Conservation (phyloP, 2,329 filamentous ascomycete genomes). For the Aspergillus udagawae region DNA sequence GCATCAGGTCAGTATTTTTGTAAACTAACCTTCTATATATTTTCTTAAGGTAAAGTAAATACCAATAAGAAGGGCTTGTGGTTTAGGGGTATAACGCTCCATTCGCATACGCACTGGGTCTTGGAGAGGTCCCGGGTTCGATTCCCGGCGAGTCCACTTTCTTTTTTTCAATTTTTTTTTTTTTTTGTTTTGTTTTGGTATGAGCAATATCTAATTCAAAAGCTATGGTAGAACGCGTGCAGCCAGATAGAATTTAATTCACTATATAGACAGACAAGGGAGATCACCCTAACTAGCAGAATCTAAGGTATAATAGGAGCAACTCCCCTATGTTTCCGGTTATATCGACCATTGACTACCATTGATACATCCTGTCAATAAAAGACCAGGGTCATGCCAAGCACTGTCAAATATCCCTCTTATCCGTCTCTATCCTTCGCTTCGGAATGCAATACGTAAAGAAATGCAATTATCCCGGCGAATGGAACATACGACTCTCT, state of each 20-base stretch:
- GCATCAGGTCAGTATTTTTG: no score
- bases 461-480: background rate
- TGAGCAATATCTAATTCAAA: no score
- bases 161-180: background rate
- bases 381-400: background rate
- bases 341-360: no score
- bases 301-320: no score
- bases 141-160: slow-evolving; percentile 11
- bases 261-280: no score
- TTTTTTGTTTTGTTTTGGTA: background rate
- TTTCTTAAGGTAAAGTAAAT: background rate
- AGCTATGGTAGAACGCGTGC: no score
- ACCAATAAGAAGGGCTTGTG: slow-evolving; percentile 7
- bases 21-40: no score
- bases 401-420: background rate
- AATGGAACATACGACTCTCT: background rate
- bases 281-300: no score
- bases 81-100: slow-evolving; percentile 10
- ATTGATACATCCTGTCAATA: background rate
- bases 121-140: slow-evolving; percentile 12
- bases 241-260: no score
- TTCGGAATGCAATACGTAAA: background rate
- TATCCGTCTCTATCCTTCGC: background rate
- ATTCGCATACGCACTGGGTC: slow-evolving; percentile 3
- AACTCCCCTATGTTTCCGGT: no score